Percentiles rank a stretch among this genome's conserved stretches.
These are phyloP conservation scores for Catharanthus roseus DNA, from an alignment of 257 asterid genomes.

Conservation along the genomic window DNA sequence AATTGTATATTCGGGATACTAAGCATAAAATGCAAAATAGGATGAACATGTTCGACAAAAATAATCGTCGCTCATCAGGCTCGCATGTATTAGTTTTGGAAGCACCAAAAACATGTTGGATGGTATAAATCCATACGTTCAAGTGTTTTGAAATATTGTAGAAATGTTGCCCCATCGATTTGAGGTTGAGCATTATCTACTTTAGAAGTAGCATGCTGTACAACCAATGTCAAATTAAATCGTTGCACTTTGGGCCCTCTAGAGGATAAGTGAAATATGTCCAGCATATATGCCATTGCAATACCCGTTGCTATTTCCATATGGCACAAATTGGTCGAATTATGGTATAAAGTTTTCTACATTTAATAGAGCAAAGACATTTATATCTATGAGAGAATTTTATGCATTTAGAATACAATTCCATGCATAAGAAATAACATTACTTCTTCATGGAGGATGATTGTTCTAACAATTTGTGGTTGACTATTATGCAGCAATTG, in stretches of 20 bases:
- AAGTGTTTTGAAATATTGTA: neutral
- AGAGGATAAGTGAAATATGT: no score
- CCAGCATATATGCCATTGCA: no score
- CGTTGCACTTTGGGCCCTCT: neutral
- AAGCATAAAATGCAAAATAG: neutral
- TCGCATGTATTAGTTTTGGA: no score
- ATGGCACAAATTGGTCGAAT: no score
- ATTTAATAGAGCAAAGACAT: neutral
- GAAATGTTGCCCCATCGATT: neutral
- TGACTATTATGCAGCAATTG: no score
- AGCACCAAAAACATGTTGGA: neutral
- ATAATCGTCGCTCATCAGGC: no score
- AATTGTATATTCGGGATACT: constrained; percentile 4
- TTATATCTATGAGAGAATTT: neutral
- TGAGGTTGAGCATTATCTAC: neutral
- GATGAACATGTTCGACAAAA: no score
- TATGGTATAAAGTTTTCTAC: no score
- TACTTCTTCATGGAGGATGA: neutral
- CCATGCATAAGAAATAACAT: neutral
- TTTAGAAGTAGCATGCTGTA: no score
- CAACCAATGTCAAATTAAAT: neutral
- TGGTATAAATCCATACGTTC: neutral
- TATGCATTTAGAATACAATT: neutral
- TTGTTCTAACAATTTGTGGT: no score
- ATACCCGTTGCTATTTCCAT: no score